These are phyloP conservation scores for Xanthoceras sorbifolium DNA, from an alignment of 345 rosid species.

Conservation along the genomic window DNA sequence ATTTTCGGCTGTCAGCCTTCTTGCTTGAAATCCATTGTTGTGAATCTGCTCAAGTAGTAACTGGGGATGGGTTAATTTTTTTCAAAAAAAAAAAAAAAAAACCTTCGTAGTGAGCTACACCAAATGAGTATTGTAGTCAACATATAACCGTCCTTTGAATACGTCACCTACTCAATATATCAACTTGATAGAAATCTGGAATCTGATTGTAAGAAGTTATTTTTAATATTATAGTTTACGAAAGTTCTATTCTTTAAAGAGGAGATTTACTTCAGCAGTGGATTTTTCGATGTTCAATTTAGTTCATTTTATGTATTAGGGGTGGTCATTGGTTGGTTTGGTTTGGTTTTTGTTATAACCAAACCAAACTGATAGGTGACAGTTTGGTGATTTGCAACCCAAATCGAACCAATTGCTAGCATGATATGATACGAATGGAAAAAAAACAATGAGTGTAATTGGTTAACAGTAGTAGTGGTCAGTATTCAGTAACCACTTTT, in stretches of 20 bases:
- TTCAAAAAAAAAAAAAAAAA: no score
- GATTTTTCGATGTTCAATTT: not conserved
- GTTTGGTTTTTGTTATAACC: not conserved
- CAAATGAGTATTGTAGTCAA: not conserved
- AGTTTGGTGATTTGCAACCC: not conserved
- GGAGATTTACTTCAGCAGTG: not conserved
- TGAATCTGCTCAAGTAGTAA: no score
- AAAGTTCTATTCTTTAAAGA: not conserved
- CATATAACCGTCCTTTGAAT: not conserved
- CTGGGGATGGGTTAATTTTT: not conserved
- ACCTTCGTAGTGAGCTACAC: not conserved
- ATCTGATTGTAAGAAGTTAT: not conserved
- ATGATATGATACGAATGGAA: no score
- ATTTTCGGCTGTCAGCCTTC: not conserved
- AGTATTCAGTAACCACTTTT: not conserved
- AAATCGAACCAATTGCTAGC: no score
- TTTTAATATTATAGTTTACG: not conserved
- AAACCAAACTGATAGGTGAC: no score
- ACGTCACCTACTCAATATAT: not conserved
- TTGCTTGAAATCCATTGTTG: not conserved
- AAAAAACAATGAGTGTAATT: no score
- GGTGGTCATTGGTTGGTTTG: not conserved
- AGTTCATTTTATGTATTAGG: not conserved
- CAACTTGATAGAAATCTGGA: not conserved
- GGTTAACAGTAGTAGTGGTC: not conserved